Evolutionary conservation across 2,329 filamentous ascomycete genomes (phyloP).

Genomic region (Fonsecaea pedrosoi): DNA sequence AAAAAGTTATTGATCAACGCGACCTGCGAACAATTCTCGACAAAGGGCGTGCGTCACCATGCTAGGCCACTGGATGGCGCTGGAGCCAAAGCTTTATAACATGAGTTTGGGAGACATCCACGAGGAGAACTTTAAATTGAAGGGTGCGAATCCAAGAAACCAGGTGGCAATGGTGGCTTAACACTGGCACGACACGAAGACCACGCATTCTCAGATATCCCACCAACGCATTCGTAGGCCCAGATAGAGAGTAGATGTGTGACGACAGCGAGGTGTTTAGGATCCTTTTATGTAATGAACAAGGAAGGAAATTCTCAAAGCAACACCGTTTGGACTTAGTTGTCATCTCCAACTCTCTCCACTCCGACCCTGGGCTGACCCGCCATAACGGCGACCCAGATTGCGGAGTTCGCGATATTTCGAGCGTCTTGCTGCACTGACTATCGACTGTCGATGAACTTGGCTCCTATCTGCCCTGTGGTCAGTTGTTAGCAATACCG

Average conservation of each 20-base stretch:
- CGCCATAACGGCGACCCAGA: slow-evolving; percentile 8
- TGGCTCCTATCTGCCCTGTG: neutral
- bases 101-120: neutral
- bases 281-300: neutral
- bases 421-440: neutral
- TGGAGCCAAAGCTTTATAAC: neutral
- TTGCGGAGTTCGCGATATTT: slow-evolving; percentile 23
- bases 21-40: neutral
- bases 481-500: slow-evolving; percentile 21
- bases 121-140: neutral
- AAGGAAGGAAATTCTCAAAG: neutral
- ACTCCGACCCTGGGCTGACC: slow-evolving; percentile 4
- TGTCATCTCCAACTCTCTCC: slow-evolving; percentile 18
- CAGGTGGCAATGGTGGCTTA: neutral
- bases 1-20: neutral
- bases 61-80: neutral
- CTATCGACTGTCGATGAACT: slow-evolving; percentile 3
- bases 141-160: neutral
- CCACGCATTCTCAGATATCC: neutral
- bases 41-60: neutral
- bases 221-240: neutral
- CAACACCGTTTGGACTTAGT: neutral
- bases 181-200: neutral
- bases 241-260: neutral
- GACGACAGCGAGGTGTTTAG: neutral